Conservation (phyloP, 2,329 filamentous ascomycete species). For the Pseudogymnoascus sp. region DNA sequence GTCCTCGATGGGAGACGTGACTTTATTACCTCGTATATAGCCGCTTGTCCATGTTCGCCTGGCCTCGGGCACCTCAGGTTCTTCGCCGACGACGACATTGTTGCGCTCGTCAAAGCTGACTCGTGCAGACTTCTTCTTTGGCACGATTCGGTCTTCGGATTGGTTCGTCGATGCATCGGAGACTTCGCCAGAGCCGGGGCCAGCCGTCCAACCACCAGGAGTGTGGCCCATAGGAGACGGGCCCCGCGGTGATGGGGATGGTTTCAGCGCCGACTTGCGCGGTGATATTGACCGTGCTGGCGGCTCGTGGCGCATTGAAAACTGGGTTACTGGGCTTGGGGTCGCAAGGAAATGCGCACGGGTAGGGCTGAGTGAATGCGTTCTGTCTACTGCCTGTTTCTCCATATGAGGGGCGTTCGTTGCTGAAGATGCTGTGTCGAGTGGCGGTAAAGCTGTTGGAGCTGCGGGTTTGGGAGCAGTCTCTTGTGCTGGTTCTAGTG, state of each 20-base stretch:
- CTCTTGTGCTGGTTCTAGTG: neutral
- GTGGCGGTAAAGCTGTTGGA: neutral
- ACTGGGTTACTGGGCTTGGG: slow-evolving; percentile 36
- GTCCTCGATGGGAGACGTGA: slow-evolving; percentile 42
- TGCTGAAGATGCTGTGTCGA: neutral
- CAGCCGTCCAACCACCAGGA: slow-evolving; percentile 36
- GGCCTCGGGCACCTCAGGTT: slow-evolving; percentile 29
- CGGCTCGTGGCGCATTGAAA: slow-evolving; percentile 53
- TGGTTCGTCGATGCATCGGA: slow-evolving; percentile 14
- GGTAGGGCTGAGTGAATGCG: slow-evolving; percentile 49
- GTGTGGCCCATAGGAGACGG: slow-evolving; percentile 42
- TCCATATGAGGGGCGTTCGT: neutral
- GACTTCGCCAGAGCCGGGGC: slow-evolving; percentile 20
- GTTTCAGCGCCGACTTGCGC: slow-evolving; percentile 68
- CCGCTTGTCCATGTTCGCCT: slow-evolving; percentile 47
- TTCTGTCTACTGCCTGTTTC: slow-evolving; percentile 25
- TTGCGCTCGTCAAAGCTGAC: slow-evolving; percentile 72
- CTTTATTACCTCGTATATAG: slow-evolving; percentile 43
- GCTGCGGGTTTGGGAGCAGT: neutral
- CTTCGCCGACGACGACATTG: slow-evolving; percentile 47
- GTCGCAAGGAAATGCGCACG: slow-evolving; percentile 58
- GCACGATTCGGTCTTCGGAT: slow-evolving; percentile 20
- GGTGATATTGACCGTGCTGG: slow-evolving; percentile 65
- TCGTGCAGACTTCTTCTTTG: slow-evolving; percentile 57
- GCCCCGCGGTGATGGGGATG: slow-evolving; percentile 44